These are phyloP conservation scores for Schizophyllum commune DNA, from an alignment of 1,284 basidiomycete genomes.

Conservation along the genomic window DNA sequence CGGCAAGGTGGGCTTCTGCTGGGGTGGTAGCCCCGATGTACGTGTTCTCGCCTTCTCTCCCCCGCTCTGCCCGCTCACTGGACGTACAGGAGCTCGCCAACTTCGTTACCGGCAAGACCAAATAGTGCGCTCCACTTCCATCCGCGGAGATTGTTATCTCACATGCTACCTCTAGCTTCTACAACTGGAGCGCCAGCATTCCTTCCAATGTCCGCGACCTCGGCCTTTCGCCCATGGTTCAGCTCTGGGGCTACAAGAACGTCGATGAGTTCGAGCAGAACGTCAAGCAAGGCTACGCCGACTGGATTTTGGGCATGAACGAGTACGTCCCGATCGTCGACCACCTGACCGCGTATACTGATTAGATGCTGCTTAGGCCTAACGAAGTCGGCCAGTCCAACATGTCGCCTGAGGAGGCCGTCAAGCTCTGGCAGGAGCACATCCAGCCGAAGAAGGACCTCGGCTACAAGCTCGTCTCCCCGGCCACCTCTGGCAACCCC, in stretches of 20 bases:
- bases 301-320: conserved; percentile 57
- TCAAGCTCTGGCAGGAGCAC: conserved; percentile 52
- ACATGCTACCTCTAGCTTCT: conserved; percentile 32
- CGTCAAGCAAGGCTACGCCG: conserved; percentile 42
- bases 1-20: conserved; percentile 56
- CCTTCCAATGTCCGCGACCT: conserved; percentile 28
- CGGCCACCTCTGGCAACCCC: conserved; percentile 59
- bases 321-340: conserved; percentile 39
- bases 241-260: conserved; percentile 62
- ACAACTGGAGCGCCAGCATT: conserved; percentile 47
- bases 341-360: not conserved
- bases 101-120: conserved; percentile 36
- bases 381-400: conserved; percentile 47
- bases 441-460: conserved; percentile 47
- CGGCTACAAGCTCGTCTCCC: conserved; percentile 56
- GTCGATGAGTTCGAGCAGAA: conserved; percentile 32
- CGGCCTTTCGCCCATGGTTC: conserved; percentile 49
- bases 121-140: conserved; percentile 26
- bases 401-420: conserved; percentile 43
- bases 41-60: not conserved
- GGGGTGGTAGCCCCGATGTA: conserved; percentile 45
- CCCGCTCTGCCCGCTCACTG: not conserved
- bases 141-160: not conserved
- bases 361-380: conserved; percentile 23
- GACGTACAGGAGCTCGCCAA: conserved; percentile 19